Base-by-base conservation (phyloP, 345 rosid species). In the Alliaria petiolata region DNA sequence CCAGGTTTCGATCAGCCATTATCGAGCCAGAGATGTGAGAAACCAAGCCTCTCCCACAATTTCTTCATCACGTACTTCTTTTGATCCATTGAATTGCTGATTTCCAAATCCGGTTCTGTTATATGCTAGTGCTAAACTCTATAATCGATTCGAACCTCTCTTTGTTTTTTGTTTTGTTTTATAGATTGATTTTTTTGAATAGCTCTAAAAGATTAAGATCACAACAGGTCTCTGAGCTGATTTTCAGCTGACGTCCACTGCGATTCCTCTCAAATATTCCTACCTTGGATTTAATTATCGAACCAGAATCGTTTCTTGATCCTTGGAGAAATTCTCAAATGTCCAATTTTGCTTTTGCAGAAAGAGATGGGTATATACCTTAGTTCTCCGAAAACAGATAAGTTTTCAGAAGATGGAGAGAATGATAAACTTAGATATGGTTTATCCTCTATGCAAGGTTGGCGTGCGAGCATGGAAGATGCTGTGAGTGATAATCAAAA, bases 401-500 rank as follows among this genome's bases (percentile, higher is more conserved):
- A 95, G 55, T 88, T 74, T 71, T 91, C 97, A 5, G 97, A 91
- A 70, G 96, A 95, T 39, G 95, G 95, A 8, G 95, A 85, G 67
- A 91, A 85, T 73, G 81, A 79, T 59, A 78, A 80, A 78, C 82
- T 95, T 16, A 83, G 97, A 78, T 95, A 82, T 81, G 97, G 99
- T 43, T 73, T 95, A 71, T 89, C 97, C 8, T 95, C 97, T 16
- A 95, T 95, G 99, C 99, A 95, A 85, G 99, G 99, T 55, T 91
- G 99, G 99, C 99, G 99, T 42, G 87, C 97, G 19, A 77, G 88
- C 39, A 95, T 95, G 99, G 99, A 95, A 84, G 99, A 95, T 78
- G 97, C 99, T 7, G 99, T 93, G 83, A 89, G 97, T 85, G 49
- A n/a, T n/a, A 12, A 35, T 45, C 45, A 16, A 57, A 59, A 62